Conservation (phyloP, 2,329 filamentous ascomycete genomes). For the Balansia obtecta region DNA sequence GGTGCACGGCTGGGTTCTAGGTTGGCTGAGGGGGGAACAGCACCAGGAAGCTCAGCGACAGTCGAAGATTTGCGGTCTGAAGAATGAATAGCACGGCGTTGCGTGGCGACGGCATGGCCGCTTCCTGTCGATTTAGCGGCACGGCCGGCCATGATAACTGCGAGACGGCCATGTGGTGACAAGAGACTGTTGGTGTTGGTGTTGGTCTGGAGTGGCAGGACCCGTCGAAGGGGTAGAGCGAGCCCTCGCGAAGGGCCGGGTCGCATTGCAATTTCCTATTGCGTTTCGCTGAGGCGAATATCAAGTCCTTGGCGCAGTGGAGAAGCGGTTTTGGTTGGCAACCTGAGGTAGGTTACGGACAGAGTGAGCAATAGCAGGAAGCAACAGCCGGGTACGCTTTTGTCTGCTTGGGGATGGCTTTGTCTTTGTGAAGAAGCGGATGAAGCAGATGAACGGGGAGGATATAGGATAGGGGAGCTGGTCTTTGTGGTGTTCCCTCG, state of each 20-base stretch:
- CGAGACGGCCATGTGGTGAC: background rate
- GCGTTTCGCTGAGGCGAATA: background rate
- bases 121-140: background rate
- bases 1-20: constrained; percentile 25
- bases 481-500: background rate
- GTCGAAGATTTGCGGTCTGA: constrained; percentile 25
- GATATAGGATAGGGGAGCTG: background rate
- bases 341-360: constrained; percentile 1
- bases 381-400: background rate
- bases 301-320: background rate
- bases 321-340: background rate
- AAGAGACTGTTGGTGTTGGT: background rate
- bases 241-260: constrained; percentile 12
- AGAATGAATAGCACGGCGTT: constrained; percentile 21
- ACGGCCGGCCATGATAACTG: constrained; percentile 4
- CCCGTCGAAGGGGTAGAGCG: constrained; percentile 7
- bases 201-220: background rate
- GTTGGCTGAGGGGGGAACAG: constrained; percentile 17
- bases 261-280: constrained; percentile 12
- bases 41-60: constrained; percentile 19
- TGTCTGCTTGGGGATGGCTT: background rate
- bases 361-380: background rate
- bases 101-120: background rate
- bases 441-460: too few species aligned
- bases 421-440: background rate